Evolutionary conservation across 768 basidiomycete species (phyloP).

Genomic region (Rossbeevera mucosa): DNA sequence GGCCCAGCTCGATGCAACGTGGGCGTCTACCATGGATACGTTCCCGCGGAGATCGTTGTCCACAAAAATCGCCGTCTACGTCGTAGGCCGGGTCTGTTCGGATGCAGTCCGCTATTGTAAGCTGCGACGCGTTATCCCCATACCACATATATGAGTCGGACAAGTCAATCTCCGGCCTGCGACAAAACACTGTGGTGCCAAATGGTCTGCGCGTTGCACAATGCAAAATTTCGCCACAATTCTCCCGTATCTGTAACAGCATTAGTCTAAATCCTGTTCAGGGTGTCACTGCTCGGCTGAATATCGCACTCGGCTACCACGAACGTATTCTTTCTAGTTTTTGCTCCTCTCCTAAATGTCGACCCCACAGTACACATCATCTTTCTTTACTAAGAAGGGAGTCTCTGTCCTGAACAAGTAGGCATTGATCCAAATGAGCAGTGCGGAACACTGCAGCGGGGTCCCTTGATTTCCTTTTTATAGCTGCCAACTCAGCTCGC

Average conservation of each 20-base stretch:
- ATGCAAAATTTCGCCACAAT: neutral
- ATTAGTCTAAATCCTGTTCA: neutral
- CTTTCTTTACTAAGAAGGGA: constrained; percentile 1
- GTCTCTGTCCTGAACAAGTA: constrained; percentile 6
- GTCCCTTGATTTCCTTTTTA: constrained; percentile 18
- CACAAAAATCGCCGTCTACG: constrained; percentile 3
- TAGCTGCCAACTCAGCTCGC: constrained; percentile 4
- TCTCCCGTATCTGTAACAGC: neutral
- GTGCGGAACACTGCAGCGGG: neutral
- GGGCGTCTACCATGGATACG: constrained; percentile 28
- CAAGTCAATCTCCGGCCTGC: constrained; percentile 22
- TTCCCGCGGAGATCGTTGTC: constrained; percentile 29
- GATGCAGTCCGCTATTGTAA: constrained; percentile 10
- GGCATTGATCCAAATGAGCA: neutral
- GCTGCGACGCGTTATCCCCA: constrained; percentile 21
- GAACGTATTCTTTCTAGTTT: neutral
- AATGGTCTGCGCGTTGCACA: constrained; percentile 4
- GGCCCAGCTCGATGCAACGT: constrained; percentile 20
- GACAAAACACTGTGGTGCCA: constrained; percentile 4
- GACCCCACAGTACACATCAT: constrained; percentile 23
- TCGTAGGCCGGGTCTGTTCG: constrained; percentile 4
- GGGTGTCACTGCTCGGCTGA: neutral
- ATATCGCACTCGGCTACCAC: neutral
- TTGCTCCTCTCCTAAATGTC: constrained; percentile 20
- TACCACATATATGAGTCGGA: constrained; percentile 1